Evolutionary conservation across 2,329 filamentous ascomycete genomes (phyloP), one percentile per base, ranked within the genome.

Genomic region (Sarocladiaceae sp.): DNA sequence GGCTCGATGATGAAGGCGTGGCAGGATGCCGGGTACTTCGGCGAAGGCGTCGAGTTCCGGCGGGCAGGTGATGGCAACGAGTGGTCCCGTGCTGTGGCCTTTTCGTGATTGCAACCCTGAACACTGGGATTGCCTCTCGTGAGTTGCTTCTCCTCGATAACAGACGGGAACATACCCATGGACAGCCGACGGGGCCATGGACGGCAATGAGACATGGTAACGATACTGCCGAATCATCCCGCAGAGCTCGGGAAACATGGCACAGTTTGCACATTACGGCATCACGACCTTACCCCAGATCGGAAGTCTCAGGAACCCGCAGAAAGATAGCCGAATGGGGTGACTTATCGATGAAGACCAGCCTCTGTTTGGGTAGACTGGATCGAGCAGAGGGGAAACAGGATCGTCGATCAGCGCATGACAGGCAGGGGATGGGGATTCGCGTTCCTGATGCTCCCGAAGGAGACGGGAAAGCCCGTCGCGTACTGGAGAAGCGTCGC

Each of bases 1-100:
- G 78, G 76, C 6, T 62, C 74, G 4, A 91, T 84, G 29, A 97
- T 98, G 93, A 79, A 82, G 55, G 85, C 87, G 2, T 98, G 93
- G 93, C 81, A 85, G 53, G 81, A 87, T 50, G 88, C 88, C 19
- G 93, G 93, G 3, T 97, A 97, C 61, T 98, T 98, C 64, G 85
- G 82, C 11, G 84, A 93, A 51, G 88, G 87, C 0, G 88, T 95
- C 19, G 91, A 90, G 59, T 90, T 91, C 55, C 75, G 81, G 51
- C 70, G 65, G 48, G 34, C 29, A 9, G 45, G 29, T 19, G 41
- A 26, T 9, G 47, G 34, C 9, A 41, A 31, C 6, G 40, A 46
- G 20, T 48, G 47, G 47, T 24, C 44, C 29, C 40, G 40, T 6
- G 44, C 33, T 21, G 46, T 31, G 10, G 32, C 43, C 10, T 48